Percentiles rank a stretch among this genome's conserved stretches.
Evolutionary conservation across 352 stramenopile species (phyloP).

Genomic region (Peronosclerospora sorghi): DNA sequence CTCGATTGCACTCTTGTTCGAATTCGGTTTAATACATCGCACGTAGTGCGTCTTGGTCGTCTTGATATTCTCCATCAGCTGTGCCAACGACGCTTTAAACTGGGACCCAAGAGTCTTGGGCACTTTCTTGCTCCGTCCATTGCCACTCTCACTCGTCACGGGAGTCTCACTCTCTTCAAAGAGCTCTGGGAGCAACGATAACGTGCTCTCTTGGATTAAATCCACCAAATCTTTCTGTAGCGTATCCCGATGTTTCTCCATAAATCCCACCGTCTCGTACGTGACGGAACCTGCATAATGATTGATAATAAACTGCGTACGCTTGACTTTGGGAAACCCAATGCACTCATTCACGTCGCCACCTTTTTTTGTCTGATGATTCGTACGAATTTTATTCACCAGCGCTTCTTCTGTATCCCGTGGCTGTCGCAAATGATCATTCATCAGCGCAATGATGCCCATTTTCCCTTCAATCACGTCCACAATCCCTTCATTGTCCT

Average conservation of each 20-base stretch:
- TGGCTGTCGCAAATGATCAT: conserved; percentile 77
- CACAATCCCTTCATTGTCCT: conserved; percentile 97
- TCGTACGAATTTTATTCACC: conserved; percentile 82
- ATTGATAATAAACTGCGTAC: conserved; percentile 90
- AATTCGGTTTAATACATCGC: conserved; percentile 84
- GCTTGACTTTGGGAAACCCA: conserved; percentile 82
- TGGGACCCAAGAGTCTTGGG: conserved; percentile 74
- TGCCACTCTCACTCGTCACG: conserved; percentile 19
- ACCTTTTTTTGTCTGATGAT: conserved; percentile 64
- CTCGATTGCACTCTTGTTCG: conserved; percentile 75
- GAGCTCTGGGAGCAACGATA: conserved; percentile 53
- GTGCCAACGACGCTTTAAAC: conserved; percentile 73
- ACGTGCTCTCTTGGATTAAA: conserved; percentile 65
- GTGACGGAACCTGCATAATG: conserved; percentile 93
- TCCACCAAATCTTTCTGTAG: conserved; percentile 92
- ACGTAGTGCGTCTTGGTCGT: conserved; percentile 82
- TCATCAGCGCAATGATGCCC: conserved; percentile 83
- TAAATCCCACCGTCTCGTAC: conserved; percentile 91
- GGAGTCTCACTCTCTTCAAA: conserved; percentile 51
- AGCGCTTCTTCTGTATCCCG: conserved; percentile 80
- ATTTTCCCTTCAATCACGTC: conserved; percentile 92
- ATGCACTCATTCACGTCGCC: conserved; percentile 63
- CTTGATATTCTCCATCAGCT: conserved; percentile 83
- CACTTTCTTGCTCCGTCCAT: conserved; percentile 37
- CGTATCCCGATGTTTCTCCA: conserved; percentile 94